These are phyloP conservation scores for Ceratocystiopsis minuta DNA, from an alignment of 2,329 filamentous ascomycete genomes.

Conservation along the genomic window DNA sequence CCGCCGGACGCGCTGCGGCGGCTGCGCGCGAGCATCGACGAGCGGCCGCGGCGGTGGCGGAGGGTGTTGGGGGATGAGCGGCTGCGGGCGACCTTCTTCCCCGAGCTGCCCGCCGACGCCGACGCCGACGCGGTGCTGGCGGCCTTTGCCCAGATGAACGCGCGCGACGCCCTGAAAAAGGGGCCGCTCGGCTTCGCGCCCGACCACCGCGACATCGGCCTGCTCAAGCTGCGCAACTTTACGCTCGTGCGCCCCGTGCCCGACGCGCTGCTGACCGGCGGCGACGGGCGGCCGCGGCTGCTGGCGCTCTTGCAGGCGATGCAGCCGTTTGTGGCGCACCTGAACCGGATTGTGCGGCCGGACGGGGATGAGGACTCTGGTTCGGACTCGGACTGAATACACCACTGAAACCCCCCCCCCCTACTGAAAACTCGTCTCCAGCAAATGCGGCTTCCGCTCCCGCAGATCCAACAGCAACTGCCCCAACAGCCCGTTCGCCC, in stretches of 20 bases:
- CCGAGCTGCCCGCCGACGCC: conserved; percentile 32
- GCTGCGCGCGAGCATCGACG: conserved; percentile 59
- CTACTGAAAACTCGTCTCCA: conserved; percentile 29
- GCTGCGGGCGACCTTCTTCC: conserved; percentile 49
- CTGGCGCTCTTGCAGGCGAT: conserved; percentile 46
- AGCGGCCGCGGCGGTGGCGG: conserved; percentile 52
- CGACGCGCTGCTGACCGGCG: conserved; percentile 45
- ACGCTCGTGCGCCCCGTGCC: conserved; percentile 50
- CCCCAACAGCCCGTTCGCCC: conserved; percentile 78
- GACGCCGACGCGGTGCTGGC: conserved; percentile 13
- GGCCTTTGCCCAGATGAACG: conserved; percentile 54
- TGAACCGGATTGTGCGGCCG: conserved; percentile 59
- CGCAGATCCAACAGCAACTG: conserved; percentile 64
- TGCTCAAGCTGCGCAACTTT: conserved; percentile 67
- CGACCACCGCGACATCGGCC: conserved; percentile 60
- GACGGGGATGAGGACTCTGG: conserved; percentile 24
- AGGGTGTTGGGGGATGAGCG: conserved; percentile 41
- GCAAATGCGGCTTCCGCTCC: conserved; percentile 50
- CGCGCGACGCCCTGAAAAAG: conserved; percentile 62
- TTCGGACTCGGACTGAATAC: too few species aligned
- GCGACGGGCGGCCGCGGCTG: conserved; percentile 47
- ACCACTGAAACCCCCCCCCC: too few species aligned
- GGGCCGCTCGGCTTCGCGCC: conserved; percentile 66
- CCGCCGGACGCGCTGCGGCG: conserved; percentile 46
- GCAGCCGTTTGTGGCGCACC: conserved; percentile 59